A percentile compares a stretch with the other conserved stretches of the same genome.
Evolutionary conservation across 441 rosid genomes (phyloP).

Genomic region (Breynia disticha): DNA sequence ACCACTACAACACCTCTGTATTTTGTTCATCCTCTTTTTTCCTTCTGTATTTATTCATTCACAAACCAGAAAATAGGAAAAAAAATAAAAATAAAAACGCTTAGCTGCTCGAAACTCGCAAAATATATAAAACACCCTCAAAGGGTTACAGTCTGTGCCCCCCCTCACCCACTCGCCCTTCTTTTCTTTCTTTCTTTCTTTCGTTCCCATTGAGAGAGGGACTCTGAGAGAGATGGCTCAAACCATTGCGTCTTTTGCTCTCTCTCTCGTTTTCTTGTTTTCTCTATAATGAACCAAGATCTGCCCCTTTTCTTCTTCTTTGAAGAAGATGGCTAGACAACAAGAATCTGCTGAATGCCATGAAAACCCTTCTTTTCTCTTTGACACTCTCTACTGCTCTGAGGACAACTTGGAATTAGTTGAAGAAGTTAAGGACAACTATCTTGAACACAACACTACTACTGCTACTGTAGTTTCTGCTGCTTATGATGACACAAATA

Average conservation of each 20-base stretch:
- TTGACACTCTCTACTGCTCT: constrained; percentile 42
- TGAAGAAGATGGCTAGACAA: constrained; percentile 34
- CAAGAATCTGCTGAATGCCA: constrained; percentile 6
- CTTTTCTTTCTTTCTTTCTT: constrained; percentile 1
- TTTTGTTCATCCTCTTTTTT: no score
- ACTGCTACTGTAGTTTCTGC: no score
- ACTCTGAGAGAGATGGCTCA: constrained; percentile 20
- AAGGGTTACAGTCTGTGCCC: constrained; percentile 4
- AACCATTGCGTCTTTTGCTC: constrained; percentile 10
- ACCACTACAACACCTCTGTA: no score
- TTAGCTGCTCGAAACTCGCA: constrained; percentile 9
- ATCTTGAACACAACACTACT: neutral
- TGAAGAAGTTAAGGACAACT: constrained; percentile 15
- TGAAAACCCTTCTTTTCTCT: constrained; percentile 19
- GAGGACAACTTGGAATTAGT: constrained; percentile 37
- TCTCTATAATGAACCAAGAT: constrained; percentile 32
- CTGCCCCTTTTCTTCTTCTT: constrained; percentile 30
- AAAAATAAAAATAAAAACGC: neutral
- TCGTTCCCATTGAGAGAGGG: neutral
- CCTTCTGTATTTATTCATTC: no score
- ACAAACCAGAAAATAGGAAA: neutral
- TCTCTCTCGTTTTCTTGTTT: constrained; percentile 13
- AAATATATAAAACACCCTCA: constrained; percentile 12
- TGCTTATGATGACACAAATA: no score
- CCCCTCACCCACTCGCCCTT: neutral